phyloP scores from a whole-genome alignment of 129 eudicot species.

The Arctium minus region DNA sequence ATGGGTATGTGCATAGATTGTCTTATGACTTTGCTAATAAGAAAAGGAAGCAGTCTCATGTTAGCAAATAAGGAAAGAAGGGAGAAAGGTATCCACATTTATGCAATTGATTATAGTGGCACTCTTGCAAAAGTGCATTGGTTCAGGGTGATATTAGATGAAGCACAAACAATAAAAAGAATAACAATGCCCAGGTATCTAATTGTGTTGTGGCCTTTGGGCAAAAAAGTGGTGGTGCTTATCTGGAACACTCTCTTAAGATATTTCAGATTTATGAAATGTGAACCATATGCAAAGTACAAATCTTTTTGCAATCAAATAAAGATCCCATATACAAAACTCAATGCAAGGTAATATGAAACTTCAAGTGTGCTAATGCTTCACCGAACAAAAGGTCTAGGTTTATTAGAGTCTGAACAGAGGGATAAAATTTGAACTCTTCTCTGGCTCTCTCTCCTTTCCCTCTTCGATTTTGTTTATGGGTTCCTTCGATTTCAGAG shows the following conservation, averaged over 20 bases:
- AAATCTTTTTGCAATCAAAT: too few species aligned
- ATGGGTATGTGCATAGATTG: constrained; percentile 52
- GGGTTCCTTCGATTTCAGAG: neutral
- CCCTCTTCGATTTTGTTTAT: neutral
- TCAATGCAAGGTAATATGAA: too few species aligned
- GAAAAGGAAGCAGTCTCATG: constrained; percentile 38
- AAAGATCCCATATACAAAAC: too few species aligned
- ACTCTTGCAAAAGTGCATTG: constrained; percentile 82
- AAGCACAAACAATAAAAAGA: constrained; percentile 88
- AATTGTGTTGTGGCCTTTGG: constrained; percentile 84
- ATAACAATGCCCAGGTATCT: constrained; percentile 77
- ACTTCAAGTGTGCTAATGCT: too few species aligned
- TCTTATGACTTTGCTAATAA: constrained; percentile 46
- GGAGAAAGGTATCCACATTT: constrained; percentile 52
- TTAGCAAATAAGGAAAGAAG: constrained; percentile 57
- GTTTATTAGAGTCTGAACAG: too few species aligned
- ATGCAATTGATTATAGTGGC: constrained; percentile 59
- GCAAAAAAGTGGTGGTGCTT: constrained; percentile 95
- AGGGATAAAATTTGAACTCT: too few species aligned
- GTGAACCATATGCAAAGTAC: constrained; percentile 39
- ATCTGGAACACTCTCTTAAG: constrained; percentile 95
- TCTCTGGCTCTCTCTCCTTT: too few species aligned
- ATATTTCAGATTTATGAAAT: constrained; percentile 80
- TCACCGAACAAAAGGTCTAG: too few species aligned
- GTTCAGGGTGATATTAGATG: constrained; percentile 85